phyloP scores from a whole-genome alignment of 2,329 filamentous ascomycete genomes.

The Graphium sp. region DNA sequence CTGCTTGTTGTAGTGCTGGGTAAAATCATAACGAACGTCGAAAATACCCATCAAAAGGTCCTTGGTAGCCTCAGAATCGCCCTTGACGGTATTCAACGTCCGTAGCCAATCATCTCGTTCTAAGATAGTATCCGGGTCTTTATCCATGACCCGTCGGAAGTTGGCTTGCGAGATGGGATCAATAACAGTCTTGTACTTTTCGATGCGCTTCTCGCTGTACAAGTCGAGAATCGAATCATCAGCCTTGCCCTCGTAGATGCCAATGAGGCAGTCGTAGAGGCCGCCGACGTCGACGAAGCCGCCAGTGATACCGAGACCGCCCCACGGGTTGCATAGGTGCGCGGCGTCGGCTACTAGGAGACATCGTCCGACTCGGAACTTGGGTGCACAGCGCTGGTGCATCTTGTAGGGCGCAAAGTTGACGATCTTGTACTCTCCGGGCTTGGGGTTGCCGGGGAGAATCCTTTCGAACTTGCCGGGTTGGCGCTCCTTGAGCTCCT shows the following conservation, averaged over 20 bases:
- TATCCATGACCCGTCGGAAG: constrained; percentile 23
- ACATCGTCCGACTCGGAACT: constrained; percentile 39
- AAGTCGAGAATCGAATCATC: constrained; percentile 24
- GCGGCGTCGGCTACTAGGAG: constrained; percentile 44
- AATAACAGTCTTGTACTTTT: constrained; percentile 26
- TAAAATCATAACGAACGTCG: constrained; percentile 23
- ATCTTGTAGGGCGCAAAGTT: constrained; percentile 43
- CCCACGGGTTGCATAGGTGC: constrained; percentile 36
- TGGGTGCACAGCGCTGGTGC: constrained; percentile 41
- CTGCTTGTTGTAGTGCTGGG: constrained; percentile 25
- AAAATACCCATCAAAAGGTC: constrained; percentile 17
- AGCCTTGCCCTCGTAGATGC: constrained; percentile 23
- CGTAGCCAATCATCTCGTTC: constrained; percentile 21
- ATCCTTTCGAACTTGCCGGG: constrained; percentile 36
- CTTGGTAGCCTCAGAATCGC: constrained; percentile 14
- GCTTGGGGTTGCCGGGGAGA: constrained; percentile 41
- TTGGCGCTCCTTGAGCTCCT: constrained; percentile 8
- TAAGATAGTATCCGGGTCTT: constrained; percentile 17
- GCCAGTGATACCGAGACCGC: constrained; percentile 45
- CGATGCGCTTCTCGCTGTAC: constrained; percentile 25
- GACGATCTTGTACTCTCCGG: constrained; percentile 35
- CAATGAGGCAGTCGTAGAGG: constrained; percentile 39
- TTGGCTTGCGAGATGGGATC: constrained; percentile 24
- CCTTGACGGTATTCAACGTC: constrained; percentile 16
- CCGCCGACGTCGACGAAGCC: constrained; percentile 48